These are phyloP conservation scores for Trypanosomatidae sp. DNA, from an alignment of 208 protist species.

Conservation along the genomic window DNA sequence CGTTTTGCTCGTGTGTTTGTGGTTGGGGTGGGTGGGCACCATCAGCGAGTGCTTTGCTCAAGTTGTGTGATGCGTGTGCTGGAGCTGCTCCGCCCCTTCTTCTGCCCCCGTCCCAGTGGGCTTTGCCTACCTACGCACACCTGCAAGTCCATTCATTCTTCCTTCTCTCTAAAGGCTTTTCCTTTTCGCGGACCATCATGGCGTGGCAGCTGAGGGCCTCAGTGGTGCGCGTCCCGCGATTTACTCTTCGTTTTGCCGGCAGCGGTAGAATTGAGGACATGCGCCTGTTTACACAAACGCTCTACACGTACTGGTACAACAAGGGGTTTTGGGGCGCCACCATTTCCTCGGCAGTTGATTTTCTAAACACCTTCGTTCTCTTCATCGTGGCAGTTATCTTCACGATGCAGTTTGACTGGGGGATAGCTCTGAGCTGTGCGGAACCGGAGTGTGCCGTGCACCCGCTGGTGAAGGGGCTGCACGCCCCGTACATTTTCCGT, in stretches of 20 bases:
- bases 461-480: slow-evolving; percentile 36
- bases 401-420: slow-evolving; percentile 68
- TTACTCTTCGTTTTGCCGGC: slow-evolving; percentile 48
- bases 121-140: background rate
- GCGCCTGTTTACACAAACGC: slow-evolving; percentile 62
- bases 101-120: background rate
- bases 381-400: slow-evolving; percentile 53
- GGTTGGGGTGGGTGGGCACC: background rate
- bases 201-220: slow-evolving; percentile 24
- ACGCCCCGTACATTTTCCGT: slow-evolving; percentile 44
- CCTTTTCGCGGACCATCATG: slow-evolving; percentile 1
- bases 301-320: slow-evolving; percentile 77
- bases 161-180: background rate
- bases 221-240: slow-evolving; percentile 19
- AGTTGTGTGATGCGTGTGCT: background rate
- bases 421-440: slow-evolving; percentile 46
- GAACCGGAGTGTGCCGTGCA: slow-evolving; percentile 50
- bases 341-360: slow-evolving; percentile 55
- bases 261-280: slow-evolving; percentile 60
- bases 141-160: background rate
- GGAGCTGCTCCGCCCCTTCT: background rate
- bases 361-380: slow-evolving; percentile 64
- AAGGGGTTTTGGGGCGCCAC: slow-evolving; percentile 71
- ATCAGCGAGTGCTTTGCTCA: background rate
- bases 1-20: background rate